These are phyloP conservation scores for Microcyclospora pomicola DNA, from an alignment of 2,329 filamentous ascomycete species.

Conservation along the genomic window DNA sequence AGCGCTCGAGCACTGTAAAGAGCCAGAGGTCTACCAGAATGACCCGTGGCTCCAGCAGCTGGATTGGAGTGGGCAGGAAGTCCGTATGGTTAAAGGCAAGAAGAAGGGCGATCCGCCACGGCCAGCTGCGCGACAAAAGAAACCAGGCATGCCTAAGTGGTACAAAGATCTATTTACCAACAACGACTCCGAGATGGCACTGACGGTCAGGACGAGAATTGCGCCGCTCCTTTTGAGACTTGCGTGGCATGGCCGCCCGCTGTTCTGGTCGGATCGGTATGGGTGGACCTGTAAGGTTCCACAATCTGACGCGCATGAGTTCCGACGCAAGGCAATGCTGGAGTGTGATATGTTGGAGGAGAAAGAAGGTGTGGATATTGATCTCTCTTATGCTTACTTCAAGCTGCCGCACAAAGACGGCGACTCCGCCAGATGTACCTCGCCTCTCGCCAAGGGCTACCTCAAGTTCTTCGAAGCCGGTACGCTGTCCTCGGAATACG, in stretches of 20 bases:
- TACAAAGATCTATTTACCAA: slow-evolving; percentile 80
- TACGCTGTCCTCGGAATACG: slow-evolving; percentile 70
- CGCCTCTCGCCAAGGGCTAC: slow-evolving; percentile 83
- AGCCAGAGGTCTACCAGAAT: slow-evolving; percentile 53
- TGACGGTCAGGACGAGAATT: slow-evolving; percentile 78
- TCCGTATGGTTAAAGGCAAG: slow-evolving; percentile 83
- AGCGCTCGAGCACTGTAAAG: slow-evolving; percentile 59
- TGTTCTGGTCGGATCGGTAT: slow-evolving; percentile 85
- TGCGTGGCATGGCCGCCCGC: slow-evolving; percentile 75
- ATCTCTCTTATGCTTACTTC: slow-evolving; percentile 51
- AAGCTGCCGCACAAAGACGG: slow-evolving; percentile 96
- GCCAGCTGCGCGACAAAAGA: slow-evolving; percentile 73
- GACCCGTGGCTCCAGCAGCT: slow-evolving; percentile 90
- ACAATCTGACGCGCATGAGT: slow-evolving; percentile 46
- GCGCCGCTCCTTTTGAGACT: slow-evolving; percentile 73
- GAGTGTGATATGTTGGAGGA: slow-evolving; percentile 67
- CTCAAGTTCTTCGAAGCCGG: slow-evolving; percentile 83
- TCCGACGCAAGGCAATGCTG: slow-evolving; percentile 56
- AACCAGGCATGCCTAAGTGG: slow-evolving; percentile 88
- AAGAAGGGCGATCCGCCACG: slow-evolving; percentile 69
- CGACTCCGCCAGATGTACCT: slow-evolving; percentile 67
- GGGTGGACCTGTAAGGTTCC: slow-evolving; percentile 86
- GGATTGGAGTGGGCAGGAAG: slow-evolving; percentile 88
- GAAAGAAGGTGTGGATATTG: slow-evolving; percentile 46
- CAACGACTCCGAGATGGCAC: slow-evolving; percentile 51